Evolutionary conservation across 768 basidiomycete genomes (phyloP), one percentile per base, ranked within the genome.

Genomic region (Naematelia encephala): DNA sequence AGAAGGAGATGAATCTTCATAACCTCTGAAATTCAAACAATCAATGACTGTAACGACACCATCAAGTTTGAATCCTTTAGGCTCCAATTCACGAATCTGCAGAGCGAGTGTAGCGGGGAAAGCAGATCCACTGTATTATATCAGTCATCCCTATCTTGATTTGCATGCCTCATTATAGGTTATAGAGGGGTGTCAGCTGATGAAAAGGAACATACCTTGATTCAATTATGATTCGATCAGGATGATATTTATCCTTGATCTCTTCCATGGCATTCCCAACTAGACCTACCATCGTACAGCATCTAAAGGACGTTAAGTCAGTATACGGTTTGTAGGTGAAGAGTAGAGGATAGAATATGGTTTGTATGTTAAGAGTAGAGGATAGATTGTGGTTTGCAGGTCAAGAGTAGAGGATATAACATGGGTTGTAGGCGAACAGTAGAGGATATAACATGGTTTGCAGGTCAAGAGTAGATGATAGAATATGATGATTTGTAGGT

Each of bases 91-190:
- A 39, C 90, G 86, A 57, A 97, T 90, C 71, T 94, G 93, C 70
- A 94, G 91, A 0, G 92, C 93, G 29, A 97, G 81, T 0, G 92
- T 94, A 1, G 93, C 93, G 8, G 93, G 93, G 70, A 96, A 96
- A 0, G 93, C 93, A 5, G 91, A 93, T 11, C 93, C 93, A 30
- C 90, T 91, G 67, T 16, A 39, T 4, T 16, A 16, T 4, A 2
- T 54, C 3, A 49, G 46, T 16, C 22, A n/a, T 13, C 21, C 10
- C 21, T 39, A 52, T 14, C 26, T 19, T 43, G 16, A 39, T 39
- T 16, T 16, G 34, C 34, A 8, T 39, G 34, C 8, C 8, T 16
- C 8, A 39, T 16, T 39, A 16, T 11, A n/a, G 39, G 39, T 42
- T 42, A 42, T 42, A 42, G 42, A 19, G 42, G 19, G 42, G 42